These are phyloP conservation scores for Limonium bicolor DNA, from an alignment of 148 eudicot species.

Conservation along the genomic window DNA sequence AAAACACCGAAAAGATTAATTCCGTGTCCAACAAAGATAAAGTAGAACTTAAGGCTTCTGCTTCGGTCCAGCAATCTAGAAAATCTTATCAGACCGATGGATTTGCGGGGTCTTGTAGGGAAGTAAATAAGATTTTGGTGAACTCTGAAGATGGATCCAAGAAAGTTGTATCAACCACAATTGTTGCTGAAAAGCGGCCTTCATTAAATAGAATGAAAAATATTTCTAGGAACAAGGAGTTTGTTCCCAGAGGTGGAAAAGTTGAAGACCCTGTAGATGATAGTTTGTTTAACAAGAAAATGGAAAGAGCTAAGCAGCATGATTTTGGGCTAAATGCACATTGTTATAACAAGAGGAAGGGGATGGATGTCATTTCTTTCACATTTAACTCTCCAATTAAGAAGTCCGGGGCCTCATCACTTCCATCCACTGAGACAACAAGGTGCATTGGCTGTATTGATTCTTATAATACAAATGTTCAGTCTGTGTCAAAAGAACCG, in stretches of 20 bases:
- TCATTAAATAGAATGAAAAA: conserved; percentile 28
- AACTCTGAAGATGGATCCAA: conserved; percentile 24
- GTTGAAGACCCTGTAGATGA: conserved; percentile 15
- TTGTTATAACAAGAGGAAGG: conserved; percentile 24
- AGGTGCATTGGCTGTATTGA: conserved; percentile 13
- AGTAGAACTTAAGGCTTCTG: conserved; percentile 21
- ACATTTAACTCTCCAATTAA: conserved; percentile 94
- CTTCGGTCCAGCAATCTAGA: conserved; percentile 29
- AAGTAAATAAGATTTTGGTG: conserved; percentile 36
- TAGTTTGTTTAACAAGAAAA: conserved; percentile 13
- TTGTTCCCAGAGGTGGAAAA: conserved; percentile 12
- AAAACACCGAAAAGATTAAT: conserved; percentile 76
- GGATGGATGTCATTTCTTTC: conserved; percentile 83
- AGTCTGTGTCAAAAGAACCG: conserved; percentile 17
- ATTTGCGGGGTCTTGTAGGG: conserved; percentile 31
- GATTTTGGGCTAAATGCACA: conserved; percentile 27
- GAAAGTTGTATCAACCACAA: conserved; percentile 23
- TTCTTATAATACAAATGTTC: conserved; percentile 12
- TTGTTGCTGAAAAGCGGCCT: conserved; percentile 24
- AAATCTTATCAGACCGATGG: conserved; percentile 21
- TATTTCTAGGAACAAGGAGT: conserved; percentile 27
- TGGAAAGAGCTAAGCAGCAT: conserved; percentile 28
- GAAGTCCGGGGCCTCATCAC: conserved; percentile 25
- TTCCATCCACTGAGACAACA: conserved; percentile 16
- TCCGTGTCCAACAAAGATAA: conserved; percentile 25